Conservation (phyloP, 2,329 filamentous ascomycete species). For the Plectosphaerella cucumerina region DNA sequence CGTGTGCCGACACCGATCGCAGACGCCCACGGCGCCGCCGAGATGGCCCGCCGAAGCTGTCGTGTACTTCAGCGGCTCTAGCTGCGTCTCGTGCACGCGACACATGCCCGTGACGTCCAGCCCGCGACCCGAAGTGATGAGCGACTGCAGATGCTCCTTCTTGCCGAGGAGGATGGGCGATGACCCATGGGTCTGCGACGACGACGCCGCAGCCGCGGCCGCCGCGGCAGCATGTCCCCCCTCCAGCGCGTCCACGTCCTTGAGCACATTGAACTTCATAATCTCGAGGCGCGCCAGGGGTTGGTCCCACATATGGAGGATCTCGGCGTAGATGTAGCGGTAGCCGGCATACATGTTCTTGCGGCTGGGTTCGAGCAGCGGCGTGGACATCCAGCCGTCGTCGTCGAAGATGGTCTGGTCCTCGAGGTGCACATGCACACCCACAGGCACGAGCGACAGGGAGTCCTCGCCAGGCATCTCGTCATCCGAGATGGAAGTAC, state of each 20-base stretch:
- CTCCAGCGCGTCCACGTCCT: constrained; percentile 26
- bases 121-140: constrained; percentile 50
- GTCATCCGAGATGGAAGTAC: constrained; percentile 52
- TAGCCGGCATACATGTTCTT: constrained; percentile 52
- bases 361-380: constrained; percentile 51
- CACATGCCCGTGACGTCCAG: constrained; percentile 62
- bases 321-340: constrained; percentile 62
- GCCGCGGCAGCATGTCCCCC: constrained; percentile 24
- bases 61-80: constrained; percentile 52
- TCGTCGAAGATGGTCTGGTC: constrained; percentile 66
- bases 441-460: constrained; percentile 44
- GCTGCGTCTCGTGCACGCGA: constrained; percentile 56
- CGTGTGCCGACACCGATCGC: constrained; percentile 46
- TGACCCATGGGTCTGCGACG: constrained; percentile 29
- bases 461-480: constrained; percentile 42
- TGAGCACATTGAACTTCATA: constrained; percentile 64
- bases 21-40: constrained; percentile 45
- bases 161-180: constrained; percentile 55
- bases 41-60: constrained; percentile 28
- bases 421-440: constrained; percentile 49
- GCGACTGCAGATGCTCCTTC: constrained; percentile 45
- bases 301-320: constrained; percentile 63
- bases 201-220: constrained; percentile 15
- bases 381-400: constrained; percentile 59
- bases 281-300: constrained; percentile 61